Conservation (phyloP, 2,329 filamentous ascomycete species). For the Stachybotrys echinatus region DNA sequence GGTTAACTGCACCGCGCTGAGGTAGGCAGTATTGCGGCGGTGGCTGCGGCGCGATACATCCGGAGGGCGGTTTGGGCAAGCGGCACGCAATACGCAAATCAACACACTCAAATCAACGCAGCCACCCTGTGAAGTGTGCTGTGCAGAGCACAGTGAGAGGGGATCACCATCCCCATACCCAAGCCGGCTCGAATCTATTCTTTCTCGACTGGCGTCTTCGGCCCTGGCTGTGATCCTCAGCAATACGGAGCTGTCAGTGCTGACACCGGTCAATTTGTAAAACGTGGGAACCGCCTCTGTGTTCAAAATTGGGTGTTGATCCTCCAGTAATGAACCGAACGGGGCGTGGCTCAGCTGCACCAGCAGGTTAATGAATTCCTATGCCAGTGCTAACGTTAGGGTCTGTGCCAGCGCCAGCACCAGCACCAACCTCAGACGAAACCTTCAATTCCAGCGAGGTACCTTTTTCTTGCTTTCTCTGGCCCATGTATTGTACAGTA, state of each 20-base stretch:
- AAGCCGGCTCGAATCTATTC: background rate
- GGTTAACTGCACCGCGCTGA: background rate
- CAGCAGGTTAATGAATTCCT: too few species aligned
- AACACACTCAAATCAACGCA: too few species aligned
- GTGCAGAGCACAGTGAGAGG: too few species aligned
- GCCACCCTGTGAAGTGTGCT: too few species aligned
- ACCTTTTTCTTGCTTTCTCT: too few species aligned
- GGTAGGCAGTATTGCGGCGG: background rate
- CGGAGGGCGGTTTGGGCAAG: background rate
- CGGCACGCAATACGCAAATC: too few species aligned
- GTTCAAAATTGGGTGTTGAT: background rate
- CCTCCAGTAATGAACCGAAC: background rate
- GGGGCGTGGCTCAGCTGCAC: background rate
- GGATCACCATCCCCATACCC: background rate
- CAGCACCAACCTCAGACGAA: too few species aligned
- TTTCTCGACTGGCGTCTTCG: background rate
- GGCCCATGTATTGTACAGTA: background rate
- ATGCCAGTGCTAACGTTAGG: too few species aligned
- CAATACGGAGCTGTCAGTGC: background rate
- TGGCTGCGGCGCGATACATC: background rate
- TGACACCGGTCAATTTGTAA: background rate
- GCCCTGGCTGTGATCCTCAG: background rate
- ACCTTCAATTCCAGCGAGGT: too few species aligned
- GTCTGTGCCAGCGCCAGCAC: too few species aligned
- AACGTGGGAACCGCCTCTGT: background rate